Percentiles rank a stretch among this genome's conserved stretches.
phyloP scores from a whole-genome alignment of 495 filamentous ascomycete species.

The Xanthoparmelia taractica region DNA sequence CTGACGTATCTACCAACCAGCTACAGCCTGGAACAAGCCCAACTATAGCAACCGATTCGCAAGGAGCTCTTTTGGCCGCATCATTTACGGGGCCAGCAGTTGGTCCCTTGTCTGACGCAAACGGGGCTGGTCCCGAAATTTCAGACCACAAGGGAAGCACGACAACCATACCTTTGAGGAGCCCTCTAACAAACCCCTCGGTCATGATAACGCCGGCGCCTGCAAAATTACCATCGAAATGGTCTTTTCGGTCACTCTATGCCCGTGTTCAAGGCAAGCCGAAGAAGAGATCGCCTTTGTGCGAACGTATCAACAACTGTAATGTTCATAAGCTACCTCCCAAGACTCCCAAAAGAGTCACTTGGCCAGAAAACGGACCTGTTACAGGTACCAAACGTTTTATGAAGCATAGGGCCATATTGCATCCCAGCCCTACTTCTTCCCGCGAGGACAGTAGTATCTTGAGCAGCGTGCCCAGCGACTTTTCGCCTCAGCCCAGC shows the following conservation, averaged over 20 bases:
- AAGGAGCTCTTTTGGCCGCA: not conserved
- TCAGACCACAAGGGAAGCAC: not conserved
- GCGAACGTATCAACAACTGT: not conserved
- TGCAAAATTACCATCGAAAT: not conserved
- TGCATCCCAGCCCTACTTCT: not conserved
- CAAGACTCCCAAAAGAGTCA: not conserved
- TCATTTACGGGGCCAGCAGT: not conserved
- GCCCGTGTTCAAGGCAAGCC: not conserved
- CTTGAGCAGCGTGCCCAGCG: conserved; percentile 1
- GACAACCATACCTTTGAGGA: not conserved
- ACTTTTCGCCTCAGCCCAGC: not conserved
- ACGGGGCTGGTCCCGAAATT: not conserved
- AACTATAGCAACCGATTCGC: not conserved
- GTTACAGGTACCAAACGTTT: conserved; percentile 1
- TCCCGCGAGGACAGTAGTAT: conserved; percentile 4
- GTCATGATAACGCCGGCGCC: not conserved
- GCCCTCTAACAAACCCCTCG: not conserved
- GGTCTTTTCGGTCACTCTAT: not conserved
- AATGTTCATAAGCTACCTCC: not conserved
- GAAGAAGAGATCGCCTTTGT: not conserved
- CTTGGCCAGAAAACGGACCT: not conserved
- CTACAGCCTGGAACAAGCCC: no score
- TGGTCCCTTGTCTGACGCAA: not conserved
- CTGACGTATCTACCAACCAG: not conserved
- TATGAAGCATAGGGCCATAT: not conserved